Conservation (phyloP, 2,329 filamentous ascomycete species). For the Stagonosporopsis chrysanthemi region DNA sequence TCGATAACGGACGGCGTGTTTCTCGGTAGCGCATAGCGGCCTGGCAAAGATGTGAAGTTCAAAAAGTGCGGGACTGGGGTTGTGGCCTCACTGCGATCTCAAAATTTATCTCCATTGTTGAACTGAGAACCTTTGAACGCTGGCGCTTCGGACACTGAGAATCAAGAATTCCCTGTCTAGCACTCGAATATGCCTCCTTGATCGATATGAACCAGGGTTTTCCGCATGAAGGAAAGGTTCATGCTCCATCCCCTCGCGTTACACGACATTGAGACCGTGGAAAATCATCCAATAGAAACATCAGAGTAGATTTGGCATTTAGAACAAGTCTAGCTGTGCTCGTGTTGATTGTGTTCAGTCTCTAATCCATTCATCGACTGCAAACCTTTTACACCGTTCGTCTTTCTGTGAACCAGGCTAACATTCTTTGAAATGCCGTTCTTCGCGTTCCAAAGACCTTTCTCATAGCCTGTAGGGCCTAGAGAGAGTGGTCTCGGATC, state of each 20-base stretch:
- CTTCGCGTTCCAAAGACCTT: conserved; percentile 5
- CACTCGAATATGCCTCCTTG: not conserved
- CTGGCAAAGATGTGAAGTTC: not conserved
- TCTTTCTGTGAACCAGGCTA: not conserved
- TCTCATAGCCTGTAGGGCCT: conserved; percentile 10
- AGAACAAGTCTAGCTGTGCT: not conserved
- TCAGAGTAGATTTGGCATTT: not conserved
- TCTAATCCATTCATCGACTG: not conserved
- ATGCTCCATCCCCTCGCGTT: not conserved
- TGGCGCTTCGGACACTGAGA: not conserved
- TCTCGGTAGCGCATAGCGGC: not conserved
- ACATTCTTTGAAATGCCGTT: not conserved
- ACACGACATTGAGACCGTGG: not conserved
- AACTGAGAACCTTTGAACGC: not conserved
- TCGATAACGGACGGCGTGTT: not conserved
- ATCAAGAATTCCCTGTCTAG: not conserved
- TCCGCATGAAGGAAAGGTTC: not conserved
- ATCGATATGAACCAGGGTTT: not conserved
- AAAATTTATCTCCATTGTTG: not conserved
- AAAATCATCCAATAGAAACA: too few relatives aligned
- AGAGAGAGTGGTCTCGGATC: conserved; percentile 4
- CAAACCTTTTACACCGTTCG: not conserved
- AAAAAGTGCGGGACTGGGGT: not conserved
- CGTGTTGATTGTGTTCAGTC: not conserved
- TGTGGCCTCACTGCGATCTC: not conserved